Base-by-base conservation (phyloP, 768 basidiomycete genomes). In the Xerocomellus dryophilus region DNA sequence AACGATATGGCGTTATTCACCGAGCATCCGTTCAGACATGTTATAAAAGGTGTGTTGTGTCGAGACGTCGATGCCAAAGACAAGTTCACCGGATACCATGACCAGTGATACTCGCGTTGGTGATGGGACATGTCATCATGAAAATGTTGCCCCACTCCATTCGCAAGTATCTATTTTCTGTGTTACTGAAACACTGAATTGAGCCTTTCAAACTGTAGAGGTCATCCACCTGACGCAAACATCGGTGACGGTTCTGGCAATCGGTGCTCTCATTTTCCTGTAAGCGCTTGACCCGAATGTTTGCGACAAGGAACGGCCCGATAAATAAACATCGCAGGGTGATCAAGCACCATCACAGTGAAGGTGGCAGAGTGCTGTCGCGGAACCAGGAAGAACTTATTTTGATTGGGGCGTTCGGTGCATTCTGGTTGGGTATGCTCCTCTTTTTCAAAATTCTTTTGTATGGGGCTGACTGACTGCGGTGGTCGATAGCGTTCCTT, bases 401-500 rank as follows among this genome's bases (percentile, higher is more conserved):
- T 18, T 64, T 92, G 68, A 85, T 92, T 56, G 83, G 75, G 6
- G 83, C 85, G 3, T 78, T 90, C 52, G 88, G 84, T 11, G 71
- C 90, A 53, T 81, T 88, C 65, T 91, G 87, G 86, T 74, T 90
- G 46, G 87, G 90, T 90, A 66, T 66, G 81, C 73, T 32, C 21
- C 73, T 32, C 21, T 21, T 54, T 40, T 14, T 27, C 31, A 3
- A 2, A 27, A 4, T 35, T 36, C 9, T 2, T 38, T 45, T 34
- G 10, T 44, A 11, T 32, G 29, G 15, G 47, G 52, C 49, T 62
- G 51, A 58, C 48, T 43, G 36, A 31, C 17, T 31, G 38, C 39
- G 23, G 18, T 41, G 34, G 29, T 41, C 17, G 21, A 47, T 47
- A 80, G 78, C 78, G 21, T 53, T 77, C 40, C 62, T 80, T 50